These are phyloP conservation scores for Neofusicoccum sp. DNA, from an alignment of 2,329 filamentous ascomycete species.

Conservation along the genomic window DNA sequence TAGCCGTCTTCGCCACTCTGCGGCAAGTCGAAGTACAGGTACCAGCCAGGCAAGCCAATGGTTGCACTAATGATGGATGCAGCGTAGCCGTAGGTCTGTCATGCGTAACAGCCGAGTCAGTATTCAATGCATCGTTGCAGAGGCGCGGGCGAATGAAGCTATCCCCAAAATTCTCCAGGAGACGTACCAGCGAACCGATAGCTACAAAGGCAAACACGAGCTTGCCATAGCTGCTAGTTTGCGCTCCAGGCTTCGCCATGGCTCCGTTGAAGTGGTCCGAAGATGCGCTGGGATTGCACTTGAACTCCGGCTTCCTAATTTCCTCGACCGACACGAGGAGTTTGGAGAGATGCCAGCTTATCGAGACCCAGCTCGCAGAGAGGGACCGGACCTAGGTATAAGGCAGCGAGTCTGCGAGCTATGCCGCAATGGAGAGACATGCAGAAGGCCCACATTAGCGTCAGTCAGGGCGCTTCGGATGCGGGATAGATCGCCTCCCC, in stretches of 20 bases:
- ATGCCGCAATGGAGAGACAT: slow-evolving; percentile 5
- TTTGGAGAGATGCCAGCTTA: background rate
- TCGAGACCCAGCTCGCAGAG: background rate
- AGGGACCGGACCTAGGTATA: slow-evolving; percentile 10
- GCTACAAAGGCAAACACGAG: slow-evolving; percentile 24
- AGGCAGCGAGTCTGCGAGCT: background rate
- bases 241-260: slow-evolving; percentile 20
- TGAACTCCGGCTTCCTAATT: background rate
- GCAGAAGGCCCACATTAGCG: slow-evolving; percentile 5
- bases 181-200: slow-evolving; percentile 24
- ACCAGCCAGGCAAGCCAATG: slow-evolving; percentile 55
- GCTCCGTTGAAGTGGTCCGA: background rate
- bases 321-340: background rate
- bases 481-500: background rate
- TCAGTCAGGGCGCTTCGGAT: slow-evolving; percentile 5
- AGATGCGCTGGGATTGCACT: background rate
- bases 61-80: slow-evolving; percentile 53
- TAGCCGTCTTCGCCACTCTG: slow-evolving; percentile 45
- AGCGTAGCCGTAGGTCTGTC: slow-evolving; percentile 50
- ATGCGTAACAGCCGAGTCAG: background rate
- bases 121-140: background rate
- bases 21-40: slow-evolving; percentile 49
- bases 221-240: slow-evolving; percentile 24
- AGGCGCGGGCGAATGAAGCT: background rate
- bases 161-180: background rate